These are phyloP conservation scores for Pseudonitzschia pungens DNA, from an alignment of 108 stramenopile species.

Conservation along the genomic window DNA sequence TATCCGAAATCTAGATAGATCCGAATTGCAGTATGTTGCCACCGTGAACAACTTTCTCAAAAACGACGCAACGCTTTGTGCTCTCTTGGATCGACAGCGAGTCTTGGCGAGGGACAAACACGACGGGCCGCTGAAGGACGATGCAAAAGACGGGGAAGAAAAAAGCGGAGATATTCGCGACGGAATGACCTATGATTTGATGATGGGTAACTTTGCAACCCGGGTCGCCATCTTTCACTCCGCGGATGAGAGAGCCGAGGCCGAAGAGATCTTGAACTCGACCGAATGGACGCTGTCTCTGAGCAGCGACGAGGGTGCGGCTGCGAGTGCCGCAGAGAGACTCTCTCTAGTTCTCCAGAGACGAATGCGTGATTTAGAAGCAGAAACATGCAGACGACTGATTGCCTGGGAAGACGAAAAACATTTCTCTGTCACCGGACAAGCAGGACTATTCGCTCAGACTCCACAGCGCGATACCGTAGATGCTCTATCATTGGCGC, in stretches of 20 bases:
- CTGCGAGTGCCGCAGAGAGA: conserved; percentile 64
- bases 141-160: conserved; percentile 62
- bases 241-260: conserved; percentile 76
- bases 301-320: conserved; percentile 60
- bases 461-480: conserved; percentile 47
- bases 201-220: conserved; percentile 85
- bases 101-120: conserved; percentile 39
- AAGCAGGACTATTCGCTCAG: conserved; percentile 25
- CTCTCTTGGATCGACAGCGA: conserved; percentile 74
- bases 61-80: conserved; percentile 54
- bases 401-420: conserved; percentile 93
- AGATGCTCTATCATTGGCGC: conserved; percentile 71
- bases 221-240: conserved; percentile 73
- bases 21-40: conserved; percentile 81
- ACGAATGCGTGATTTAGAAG: conserved; percentile 85
- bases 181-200: conserved; percentile 83
- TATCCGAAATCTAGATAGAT: conserved; percentile 74
- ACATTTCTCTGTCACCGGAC: conserved; percentile 56
- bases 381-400: conserved; percentile 83
- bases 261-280: conserved; percentile 80
- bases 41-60: conserved; percentile 78
- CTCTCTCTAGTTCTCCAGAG: conserved; percentile 67
- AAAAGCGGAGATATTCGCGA: conserved; percentile 43
- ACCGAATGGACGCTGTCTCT: conserved; percentile 55
- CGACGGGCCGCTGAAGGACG: conserved; percentile 28